phyloP scores from a whole-genome alignment of 129 eudicot species.

The Heracleum sosnowskyi region DNA sequence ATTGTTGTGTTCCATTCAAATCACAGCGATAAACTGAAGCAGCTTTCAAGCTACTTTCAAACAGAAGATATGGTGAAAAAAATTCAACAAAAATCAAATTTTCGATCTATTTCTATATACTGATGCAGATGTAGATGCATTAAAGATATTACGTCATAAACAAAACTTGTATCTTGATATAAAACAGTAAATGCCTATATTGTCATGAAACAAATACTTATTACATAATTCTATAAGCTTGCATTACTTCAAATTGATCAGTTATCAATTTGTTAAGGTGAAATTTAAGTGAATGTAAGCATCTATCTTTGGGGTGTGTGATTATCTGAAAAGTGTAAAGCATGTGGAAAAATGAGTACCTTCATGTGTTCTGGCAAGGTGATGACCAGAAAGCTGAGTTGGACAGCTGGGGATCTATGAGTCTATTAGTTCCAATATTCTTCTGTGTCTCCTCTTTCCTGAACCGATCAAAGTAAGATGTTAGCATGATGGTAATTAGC shows the following conservation, averaged over 20 bases:
- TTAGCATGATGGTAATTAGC: not conserved
- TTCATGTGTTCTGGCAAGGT: conserved; percentile 5
- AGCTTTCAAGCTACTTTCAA: not conserved
- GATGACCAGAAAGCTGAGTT: conserved; percentile 1
- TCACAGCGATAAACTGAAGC: not conserved
- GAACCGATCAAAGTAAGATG: not conserved
- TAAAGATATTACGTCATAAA: not conserved
- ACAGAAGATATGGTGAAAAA: not conserved
- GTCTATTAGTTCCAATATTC: not conserved
- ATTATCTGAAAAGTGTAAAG: not conserved
- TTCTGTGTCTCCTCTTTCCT: not conserved
- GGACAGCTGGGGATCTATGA: not conserved
- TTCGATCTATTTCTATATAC: not conserved
- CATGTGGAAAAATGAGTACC: not conserved
- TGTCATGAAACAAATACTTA: not conserved
- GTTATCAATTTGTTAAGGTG: not conserved
- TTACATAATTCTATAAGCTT: not conserved
- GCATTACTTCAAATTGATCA: not conserved
- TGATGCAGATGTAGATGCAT: not conserved
- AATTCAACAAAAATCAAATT: no score
- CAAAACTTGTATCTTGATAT: not conserved
- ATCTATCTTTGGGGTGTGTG: not conserved
- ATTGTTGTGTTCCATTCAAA: not conserved
- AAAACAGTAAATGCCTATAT: no score
- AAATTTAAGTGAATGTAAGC: not conserved